Percentiles rank a stretch among this genome's conserved stretches.
These are phyloP conservation scores for Quercus robur DNA, from an alignment of 306 rosid species.

Conservation along the genomic window DNA sequence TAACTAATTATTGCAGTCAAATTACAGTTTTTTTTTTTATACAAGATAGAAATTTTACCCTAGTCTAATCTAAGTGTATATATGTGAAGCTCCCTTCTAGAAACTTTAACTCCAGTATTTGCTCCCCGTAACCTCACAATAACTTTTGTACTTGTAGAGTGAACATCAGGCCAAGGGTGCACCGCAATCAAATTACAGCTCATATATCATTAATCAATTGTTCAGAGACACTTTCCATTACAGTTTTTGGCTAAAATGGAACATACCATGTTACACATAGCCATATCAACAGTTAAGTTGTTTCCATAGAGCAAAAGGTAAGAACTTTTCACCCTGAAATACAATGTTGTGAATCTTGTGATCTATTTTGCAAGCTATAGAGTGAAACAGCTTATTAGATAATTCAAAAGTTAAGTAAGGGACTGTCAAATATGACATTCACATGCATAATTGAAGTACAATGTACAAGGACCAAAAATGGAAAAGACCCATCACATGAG, in stretches of 20 bases:
- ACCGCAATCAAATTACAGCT: too few relatives aligned
- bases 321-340: background rate
- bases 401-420: background rate
- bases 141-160: too few relatives aligned
- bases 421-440: too few relatives aligned
- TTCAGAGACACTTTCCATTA: background rate
- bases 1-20: background rate
- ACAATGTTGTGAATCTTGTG: background rate
- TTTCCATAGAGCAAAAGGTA: background rate
- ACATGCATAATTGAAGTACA: too few relatives aligned
- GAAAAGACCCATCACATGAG: slow-evolving; percentile 26
- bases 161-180: too few relatives aligned
- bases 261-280: background rate
- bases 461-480: background rate
- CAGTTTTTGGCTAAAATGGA: background rate
- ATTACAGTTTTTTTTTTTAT: background rate
- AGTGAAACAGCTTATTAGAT: background rate
- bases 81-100: fast-evolving
- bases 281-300: background rate
- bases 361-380: background rate
- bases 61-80: fast-evolving
- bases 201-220: background rate
- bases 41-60: fast-evolving
- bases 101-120: too few relatives aligned
- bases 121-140: too few relatives aligned